A percentile compares a stretch with the other conserved stretches of the same genome.
phyloP scores from a whole-genome alignment of 768 basidiomycete species.

The Chalciporus sphaerocephalus region DNA sequence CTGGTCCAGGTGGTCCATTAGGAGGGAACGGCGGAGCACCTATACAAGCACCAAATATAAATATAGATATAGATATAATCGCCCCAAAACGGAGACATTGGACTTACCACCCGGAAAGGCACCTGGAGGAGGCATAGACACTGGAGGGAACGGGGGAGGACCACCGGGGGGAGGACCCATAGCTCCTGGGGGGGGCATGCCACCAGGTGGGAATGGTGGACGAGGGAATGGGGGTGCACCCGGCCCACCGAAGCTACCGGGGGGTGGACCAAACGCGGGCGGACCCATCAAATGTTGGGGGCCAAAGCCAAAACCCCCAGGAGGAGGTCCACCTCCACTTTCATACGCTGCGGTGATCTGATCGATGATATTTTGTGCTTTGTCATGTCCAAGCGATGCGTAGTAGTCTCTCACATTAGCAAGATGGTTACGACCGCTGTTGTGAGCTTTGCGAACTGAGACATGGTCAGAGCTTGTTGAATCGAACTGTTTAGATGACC shows the following conservation, averaged over 20 bases:
- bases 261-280: slow-evolving; percentile 48
- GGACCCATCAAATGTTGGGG: slow-evolving; percentile 71
- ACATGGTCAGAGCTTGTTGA: slow-evolving; percentile 8
- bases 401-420: slow-evolving; percentile 97
- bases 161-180: slow-evolving; percentile 55
- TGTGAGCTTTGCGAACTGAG: slow-evolving; percentile 94
- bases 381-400: slow-evolving; percentile 91
- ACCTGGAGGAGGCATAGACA: slow-evolving; percentile 44
- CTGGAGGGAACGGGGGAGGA: slow-evolving; percentile 73
- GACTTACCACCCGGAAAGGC: slow-evolving; percentile 47
- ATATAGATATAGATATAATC: too few species aligned
- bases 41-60: slow-evolving; percentile 9
- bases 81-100: too few species aligned
- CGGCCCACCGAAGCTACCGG: slow-evolving; percentile 54
- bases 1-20: slow-evolving; percentile 29
- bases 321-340: slow-evolving; percentile 77
- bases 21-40: slow-evolving; percentile 54
- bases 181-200: slow-evolving; percentile 42
- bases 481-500: slow-evolving; percentile 17
- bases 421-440: slow-evolving; percentile 94
- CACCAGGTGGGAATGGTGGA: slow-evolving; percentile 68
- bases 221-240: slow-evolving; percentile 38
- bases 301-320: slow-evolving; percentile 83
- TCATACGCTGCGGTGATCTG: slow-evolving; percentile 95
- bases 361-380: slow-evolving; percentile 97